A percentile compares a stretch with the other conserved stretches of the same genome.
These are phyloP conservation scores for Clavispora asparagi DNA, from an alignment of 805 yeast genomes.

Conservation along the genomic window DNA sequence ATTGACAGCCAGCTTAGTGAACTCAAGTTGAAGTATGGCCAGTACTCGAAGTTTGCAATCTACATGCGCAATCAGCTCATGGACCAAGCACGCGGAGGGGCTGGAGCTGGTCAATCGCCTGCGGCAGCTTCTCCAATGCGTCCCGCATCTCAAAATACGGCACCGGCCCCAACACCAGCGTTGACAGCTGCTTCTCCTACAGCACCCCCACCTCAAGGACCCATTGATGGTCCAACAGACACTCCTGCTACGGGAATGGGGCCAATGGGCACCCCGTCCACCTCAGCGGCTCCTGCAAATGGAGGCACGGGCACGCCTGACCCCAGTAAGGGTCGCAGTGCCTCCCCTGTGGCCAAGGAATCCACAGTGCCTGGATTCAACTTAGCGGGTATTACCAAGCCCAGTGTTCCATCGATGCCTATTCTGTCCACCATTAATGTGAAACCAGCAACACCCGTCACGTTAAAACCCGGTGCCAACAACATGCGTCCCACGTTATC, in stretches of 20 bases:
- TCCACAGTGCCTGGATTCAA: conserved; percentile 19
- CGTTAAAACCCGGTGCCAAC: conserved; percentile 50
- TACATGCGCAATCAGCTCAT: conserved; percentile 40
- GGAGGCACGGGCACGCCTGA: conserved; percentile 4
- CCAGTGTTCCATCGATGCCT: conserved; percentile 61
- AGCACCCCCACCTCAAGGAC: conserved; percentile 1
- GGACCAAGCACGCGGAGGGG: conserved; percentile 21
- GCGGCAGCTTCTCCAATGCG: conserved; percentile 2
- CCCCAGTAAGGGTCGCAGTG: conserved; percentile 1
- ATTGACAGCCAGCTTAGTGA: conserved; percentile 47
- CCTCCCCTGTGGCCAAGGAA: conserved; percentile 7
- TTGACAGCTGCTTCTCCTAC: background rate
- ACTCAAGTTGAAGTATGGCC: conserved; percentile 41
- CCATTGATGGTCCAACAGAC: conserved; percentile 3
- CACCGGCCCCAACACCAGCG: background rate
- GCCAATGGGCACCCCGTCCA: background rate
- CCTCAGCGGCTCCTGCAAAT: conserved; percentile 4
- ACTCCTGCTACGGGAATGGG: conserved; percentile 2
- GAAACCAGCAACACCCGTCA: conserved; percentile 59
- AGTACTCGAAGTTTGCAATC: conserved; percentile 46
- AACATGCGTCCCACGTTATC: conserved; percentile 67
- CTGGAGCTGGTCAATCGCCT: conserved; percentile 1
- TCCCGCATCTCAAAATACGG: background rate
- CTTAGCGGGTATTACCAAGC: conserved; percentile 40
- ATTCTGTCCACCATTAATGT: conserved; percentile 68